These are phyloP conservation scores for Fraxinus baroniana DNA, from an alignment of 305 asterid species.

Conservation along the genomic window DNA sequence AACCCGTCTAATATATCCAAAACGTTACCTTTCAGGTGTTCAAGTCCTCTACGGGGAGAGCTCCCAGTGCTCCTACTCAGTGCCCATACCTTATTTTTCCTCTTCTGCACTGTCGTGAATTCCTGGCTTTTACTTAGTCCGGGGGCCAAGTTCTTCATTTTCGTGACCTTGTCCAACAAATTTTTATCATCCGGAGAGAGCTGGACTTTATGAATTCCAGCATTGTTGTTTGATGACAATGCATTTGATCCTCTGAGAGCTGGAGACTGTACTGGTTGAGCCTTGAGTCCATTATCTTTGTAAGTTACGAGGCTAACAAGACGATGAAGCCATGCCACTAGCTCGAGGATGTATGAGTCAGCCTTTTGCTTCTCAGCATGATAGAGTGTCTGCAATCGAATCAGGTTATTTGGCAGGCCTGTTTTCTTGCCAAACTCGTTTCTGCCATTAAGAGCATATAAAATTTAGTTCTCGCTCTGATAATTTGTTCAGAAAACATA, in stretches of 20 bases:
- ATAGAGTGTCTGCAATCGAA: constrained; percentile 85
- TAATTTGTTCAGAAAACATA: background rate
- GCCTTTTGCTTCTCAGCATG: constrained; percentile 82
- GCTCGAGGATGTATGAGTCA: constrained; percentile 69
- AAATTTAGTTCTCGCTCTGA: background rate
- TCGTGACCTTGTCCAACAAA: constrained; percentile 69
- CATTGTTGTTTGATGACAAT: background rate
- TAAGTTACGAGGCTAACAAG: constrained; percentile 69
- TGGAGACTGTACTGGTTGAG: constrained; percentile 49
- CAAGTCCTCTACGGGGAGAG: constrained; percentile 62
- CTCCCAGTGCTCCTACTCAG: constrained; percentile 78
- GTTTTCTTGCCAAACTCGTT: constrained; percentile 74
- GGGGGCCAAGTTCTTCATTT: constrained; percentile 45
- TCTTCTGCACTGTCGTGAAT: constrained; percentile 42
- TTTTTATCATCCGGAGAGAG: constrained; percentile 62
- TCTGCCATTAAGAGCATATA: constrained; percentile 37
- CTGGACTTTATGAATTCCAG: constrained; percentile 24
- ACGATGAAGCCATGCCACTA: constrained; percentile 82
- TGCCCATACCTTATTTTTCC: constrained; percentile 51
- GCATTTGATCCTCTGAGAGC: constrained; percentile 38
- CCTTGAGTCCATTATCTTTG: constrained; percentile 58
- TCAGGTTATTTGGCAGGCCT: constrained; percentile 38
- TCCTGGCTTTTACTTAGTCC: constrained; percentile 92
- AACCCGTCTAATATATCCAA: constrained; percentile 89
- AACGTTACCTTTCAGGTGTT: constrained; percentile 46